These are phyloP conservation scores for Tuctoria greenei DNA, from an alignment of 176 grass and related monocot species.

Conservation along the genomic window DNA sequence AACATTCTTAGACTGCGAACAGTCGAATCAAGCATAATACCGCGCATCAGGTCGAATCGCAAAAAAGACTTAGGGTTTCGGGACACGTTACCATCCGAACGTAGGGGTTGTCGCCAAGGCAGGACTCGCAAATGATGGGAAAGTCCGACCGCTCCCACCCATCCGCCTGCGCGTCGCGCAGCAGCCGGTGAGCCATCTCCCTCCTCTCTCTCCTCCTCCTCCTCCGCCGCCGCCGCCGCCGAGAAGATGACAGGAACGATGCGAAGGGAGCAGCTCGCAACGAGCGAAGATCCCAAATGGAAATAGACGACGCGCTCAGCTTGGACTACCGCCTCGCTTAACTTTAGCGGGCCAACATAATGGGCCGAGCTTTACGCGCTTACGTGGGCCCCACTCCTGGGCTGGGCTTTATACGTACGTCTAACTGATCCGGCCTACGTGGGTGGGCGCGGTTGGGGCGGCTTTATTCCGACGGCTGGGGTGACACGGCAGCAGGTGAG, in stretches of 20 bases:
- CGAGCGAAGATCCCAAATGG: neutral
- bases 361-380: neutral
- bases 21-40: neutral
- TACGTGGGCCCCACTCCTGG: neutral
- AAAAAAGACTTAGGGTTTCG: constrained; percentile 52
- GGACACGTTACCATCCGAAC: constrained; percentile 71
- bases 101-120: constrained; percentile 99
- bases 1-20: neutral
- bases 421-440: neutral
- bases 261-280: neutral
- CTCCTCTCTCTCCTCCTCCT: neutral
- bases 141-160: constrained; percentile 98
- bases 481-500: constrained; percentile 1
- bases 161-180: constrained; percentile 92
- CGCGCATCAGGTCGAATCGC: no score
- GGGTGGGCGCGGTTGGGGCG: neutral
- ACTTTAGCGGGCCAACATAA: neutral
- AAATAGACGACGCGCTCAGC: neutral
- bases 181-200: constrained; percentile 86
- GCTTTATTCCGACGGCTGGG: neutral
- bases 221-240: neutral
- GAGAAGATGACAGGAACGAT: constrained; percentile 3
- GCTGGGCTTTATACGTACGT: no score
- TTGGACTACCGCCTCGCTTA: neutral
- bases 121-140: constrained; percentile 98